These are phyloP conservation scores for Clarireedia hainanense DNA, from an alignment of 2,329 filamentous ascomycete genomes.

Conservation along the genomic window DNA sequence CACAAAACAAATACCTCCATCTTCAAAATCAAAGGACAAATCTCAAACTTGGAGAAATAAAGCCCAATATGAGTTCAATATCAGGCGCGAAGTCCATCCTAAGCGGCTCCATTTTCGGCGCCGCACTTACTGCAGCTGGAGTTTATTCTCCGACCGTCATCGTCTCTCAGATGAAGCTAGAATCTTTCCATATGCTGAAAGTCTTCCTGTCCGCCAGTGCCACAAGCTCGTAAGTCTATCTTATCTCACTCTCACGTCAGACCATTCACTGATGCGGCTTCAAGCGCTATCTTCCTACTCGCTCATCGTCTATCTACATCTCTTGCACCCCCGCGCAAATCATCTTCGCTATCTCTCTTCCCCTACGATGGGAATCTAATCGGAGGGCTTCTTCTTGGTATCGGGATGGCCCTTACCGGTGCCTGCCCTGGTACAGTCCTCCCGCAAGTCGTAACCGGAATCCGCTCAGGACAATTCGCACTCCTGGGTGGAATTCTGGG, in stretches of 20 bases:
- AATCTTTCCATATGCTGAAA: slow-evolving; percentile 59
- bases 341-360: slow-evolving; percentile 34
- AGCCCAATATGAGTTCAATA: slow-evolving; percentile 3
- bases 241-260: background rate
- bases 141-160: slow-evolving; percentile 54
- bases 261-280: background rate
- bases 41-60: background rate
- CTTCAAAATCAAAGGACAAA: background rate
- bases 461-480: slow-evolving; percentile 43
- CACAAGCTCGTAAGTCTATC: slow-evolving; percentile 46
- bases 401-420: slow-evolving; percentile 59
- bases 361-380: slow-evolving; percentile 57
- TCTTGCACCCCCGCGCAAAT: slow-evolving; percentile 1
- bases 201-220: slow-evolving; percentile 56
- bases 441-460: slow-evolving; percentile 48
- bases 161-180: slow-evolving; percentile 49
- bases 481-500: slow-evolving; percentile 48
- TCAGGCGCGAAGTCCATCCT: slow-evolving; percentile 1
- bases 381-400: slow-evolving; percentile 53
- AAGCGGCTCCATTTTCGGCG: slow-evolving; percentile 51
- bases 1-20: background rate
- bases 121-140: slow-evolving; percentile 50
- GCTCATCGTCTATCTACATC: slow-evolving; percentile 2
- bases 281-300: slow-evolving; percentile 40
- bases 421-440: slow-evolving; percentile 60